A percentile compares a stretch with the other conserved stretches of the same genome.
These are phyloP conservation scores for Phaeolepiota aurea DNA, from an alignment of 768 basidiomycete species.

Conservation along the genomic window DNA sequence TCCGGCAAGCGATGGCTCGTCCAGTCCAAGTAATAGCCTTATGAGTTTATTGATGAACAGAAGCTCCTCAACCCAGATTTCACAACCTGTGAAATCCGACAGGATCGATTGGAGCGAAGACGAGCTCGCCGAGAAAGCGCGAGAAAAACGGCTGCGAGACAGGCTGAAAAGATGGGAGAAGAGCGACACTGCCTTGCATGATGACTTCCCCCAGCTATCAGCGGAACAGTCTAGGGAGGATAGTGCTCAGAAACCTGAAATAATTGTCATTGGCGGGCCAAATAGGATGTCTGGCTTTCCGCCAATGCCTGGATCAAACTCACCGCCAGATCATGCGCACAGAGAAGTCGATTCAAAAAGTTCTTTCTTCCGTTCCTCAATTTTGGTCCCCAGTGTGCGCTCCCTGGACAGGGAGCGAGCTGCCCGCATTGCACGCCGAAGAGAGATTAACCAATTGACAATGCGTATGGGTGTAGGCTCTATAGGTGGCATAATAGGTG, in stretches of 20 bases:
- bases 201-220: conserved; percentile 54
- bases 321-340: conserved; percentile 10
- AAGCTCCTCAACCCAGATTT: conserved; percentile 19
- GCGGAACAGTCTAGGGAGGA: conserved; percentile 26
- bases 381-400: conserved; percentile 58
- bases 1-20: conserved; percentile 20
- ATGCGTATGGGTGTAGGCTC: conserved; percentile 80
- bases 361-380: conserved; percentile 57
- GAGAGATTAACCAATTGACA: conserved; percentile 72
- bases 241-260: conserved; percentile 25
- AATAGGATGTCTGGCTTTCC: conserved; percentile 27
- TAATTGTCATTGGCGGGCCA: conserved; percentile 41
- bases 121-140: conserved; percentile 51
- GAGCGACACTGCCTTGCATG: conserved; percentile 46
- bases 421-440: conserved; percentile 51
- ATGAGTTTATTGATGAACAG: conserved; percentile 39
- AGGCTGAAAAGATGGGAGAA: conserved; percentile 72
- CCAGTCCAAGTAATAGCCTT: conserved; percentile 24
- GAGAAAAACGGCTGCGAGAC: conserved; percentile 66
- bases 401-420: conserved; percentile 45
- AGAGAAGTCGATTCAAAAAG: conserved; percentile 17
- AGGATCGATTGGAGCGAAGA: conserved; percentile 60
- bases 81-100: conserved; percentile 22
- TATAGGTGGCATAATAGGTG: conserved; percentile 59
- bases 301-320: conserved; percentile 16